Evolutionary conservation across 164 flowering plant species (phyloP).

Genomic region (Magnolia sinica): DNA sequence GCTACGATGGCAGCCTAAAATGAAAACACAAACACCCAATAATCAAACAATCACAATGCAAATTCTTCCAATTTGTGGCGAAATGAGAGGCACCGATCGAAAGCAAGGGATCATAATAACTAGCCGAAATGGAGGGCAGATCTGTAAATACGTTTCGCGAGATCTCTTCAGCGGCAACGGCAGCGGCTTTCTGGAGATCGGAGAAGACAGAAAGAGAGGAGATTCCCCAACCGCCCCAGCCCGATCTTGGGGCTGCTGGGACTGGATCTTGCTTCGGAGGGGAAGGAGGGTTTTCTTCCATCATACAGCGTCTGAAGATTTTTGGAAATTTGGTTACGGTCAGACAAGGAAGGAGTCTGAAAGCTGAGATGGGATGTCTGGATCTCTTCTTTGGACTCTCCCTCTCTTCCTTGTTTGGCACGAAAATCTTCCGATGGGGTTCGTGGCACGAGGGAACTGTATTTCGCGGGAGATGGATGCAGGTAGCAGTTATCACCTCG

Average conservation of each 20-base stretch:
- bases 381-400: no score
- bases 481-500: no score
- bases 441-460: no score
- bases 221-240: constrained; percentile 97
- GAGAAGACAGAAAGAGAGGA: constrained; percentile 70
- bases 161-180: constrained; percentile 81
- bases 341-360: no score
- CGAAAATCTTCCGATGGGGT: no score
- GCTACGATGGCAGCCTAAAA: constrained; percentile 78
- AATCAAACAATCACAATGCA: neutral
- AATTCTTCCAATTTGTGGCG: neutral
- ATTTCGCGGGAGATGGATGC: no score
- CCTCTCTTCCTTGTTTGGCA: no score
- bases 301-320: neutral
- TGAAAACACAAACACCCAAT: neutral
- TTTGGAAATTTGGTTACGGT: no score
- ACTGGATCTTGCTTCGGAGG: constrained; percentile 17
- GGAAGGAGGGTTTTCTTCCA: constrained; percentile 26
- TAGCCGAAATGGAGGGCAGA: neutral
- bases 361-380: no score
- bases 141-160: constrained; percentile 68
- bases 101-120: neutral
- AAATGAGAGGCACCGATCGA: neutral
- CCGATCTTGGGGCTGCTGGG: constrained; percentile 38
- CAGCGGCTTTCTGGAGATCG: constrained; percentile 90